Percentiles rank a stretch among this genome's conserved stretches.
Conservation (phyloP, 352 stramenopile species). For the Lagenidium giganteum region DNA sequence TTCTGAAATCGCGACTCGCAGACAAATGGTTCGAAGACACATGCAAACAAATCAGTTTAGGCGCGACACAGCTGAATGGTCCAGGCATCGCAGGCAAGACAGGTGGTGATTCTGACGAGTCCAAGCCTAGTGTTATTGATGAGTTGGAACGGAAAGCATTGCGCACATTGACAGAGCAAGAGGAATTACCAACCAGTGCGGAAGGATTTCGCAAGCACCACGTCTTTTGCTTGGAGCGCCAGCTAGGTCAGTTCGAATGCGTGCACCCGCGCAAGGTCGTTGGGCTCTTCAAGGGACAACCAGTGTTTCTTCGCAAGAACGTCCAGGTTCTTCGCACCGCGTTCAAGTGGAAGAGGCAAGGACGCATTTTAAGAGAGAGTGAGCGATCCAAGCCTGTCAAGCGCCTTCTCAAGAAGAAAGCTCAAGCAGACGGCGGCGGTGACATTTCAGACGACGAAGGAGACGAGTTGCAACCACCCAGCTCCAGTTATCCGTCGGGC, state of each 20-base stretch:
- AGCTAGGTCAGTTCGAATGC: slow-evolving; percentile 60
- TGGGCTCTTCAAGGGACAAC: slow-evolving; percentile 71
- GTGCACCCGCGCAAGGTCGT: slow-evolving; percentile 65
- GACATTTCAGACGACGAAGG: slow-evolving; percentile 8
- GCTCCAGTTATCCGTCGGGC: background rate
- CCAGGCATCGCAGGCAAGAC: too few species aligned
- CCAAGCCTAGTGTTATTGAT: too few species aligned
- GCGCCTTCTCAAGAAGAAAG: slow-evolving; percentile 10
- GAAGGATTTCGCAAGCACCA: slow-evolving; percentile 78
- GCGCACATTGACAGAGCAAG: too few species aligned
- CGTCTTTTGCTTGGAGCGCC: slow-evolving; percentile 70
- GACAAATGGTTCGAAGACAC: slow-evolving; percentile 54
- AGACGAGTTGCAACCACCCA: background rate
- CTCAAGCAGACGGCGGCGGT: slow-evolving; percentile 8
- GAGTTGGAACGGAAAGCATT: too few species aligned
- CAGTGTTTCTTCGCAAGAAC: slow-evolving; percentile 62
- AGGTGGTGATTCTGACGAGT: too few species aligned
- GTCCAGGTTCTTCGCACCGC: slow-evolving; percentile 49
- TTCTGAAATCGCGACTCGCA: slow-evolving; percentile 36
- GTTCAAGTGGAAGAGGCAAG: slow-evolving; percentile 68
- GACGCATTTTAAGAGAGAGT: slow-evolving; percentile 44
- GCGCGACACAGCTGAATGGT: too few species aligned
- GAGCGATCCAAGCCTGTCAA: slow-evolving; percentile 57
- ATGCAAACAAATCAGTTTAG: too few species aligned
- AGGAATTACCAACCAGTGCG: slow-evolving; percentile 70